Evolutionary conservation across 208 protist genomes (phyloP), one percentile per base, ranked within the genome.

Genomic region (Borovskyia barvae): DNA sequence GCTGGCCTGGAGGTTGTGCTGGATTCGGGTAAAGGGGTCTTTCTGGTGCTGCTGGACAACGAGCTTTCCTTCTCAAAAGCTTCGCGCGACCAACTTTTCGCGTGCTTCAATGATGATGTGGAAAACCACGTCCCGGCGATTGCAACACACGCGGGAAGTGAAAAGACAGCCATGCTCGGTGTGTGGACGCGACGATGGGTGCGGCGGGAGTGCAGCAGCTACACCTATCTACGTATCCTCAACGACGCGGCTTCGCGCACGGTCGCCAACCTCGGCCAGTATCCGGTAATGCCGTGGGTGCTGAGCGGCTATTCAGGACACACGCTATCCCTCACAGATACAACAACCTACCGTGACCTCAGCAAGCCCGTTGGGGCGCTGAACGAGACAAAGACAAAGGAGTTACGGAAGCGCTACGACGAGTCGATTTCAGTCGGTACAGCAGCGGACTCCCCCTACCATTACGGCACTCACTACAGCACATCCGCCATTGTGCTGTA

Each of bases 401-500:
- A 92, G 55, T 80, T 97, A 39, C 48, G 68, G 12, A 42, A 60
- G 41, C 80, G 94, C 8, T 98, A 91, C 58, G 59, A 80, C 6
- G 65, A 88, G 32, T 97, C 86, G 88, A 68, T 81, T 17, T 65
- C 84, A 41, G 68, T 68, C 26, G 65, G 63, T n/a, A 41, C 22
- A 8, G 47, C 43, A 12, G 64, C 54, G 5, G 78, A 85, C n/a
- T 69, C 67, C 2, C 83, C 95, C 9, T 99, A 97, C 66, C 92
- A 99, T 62, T 97, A 99, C 72, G 97, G 98, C 37, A 97, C 97
- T 14, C 98, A 99, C 75, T 99, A 99, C 72, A 97, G 90, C 41
- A 98, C 76, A 8, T 77, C 94, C 8, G 94, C 81, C 5, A 83
- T 97, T 28, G 97, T 99, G 20, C 64, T 99, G 26, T 93, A 97